phyloP scores from a whole-genome alignment of 1,139 yeast species.

The Yamadazyma triangularis region DNA sequence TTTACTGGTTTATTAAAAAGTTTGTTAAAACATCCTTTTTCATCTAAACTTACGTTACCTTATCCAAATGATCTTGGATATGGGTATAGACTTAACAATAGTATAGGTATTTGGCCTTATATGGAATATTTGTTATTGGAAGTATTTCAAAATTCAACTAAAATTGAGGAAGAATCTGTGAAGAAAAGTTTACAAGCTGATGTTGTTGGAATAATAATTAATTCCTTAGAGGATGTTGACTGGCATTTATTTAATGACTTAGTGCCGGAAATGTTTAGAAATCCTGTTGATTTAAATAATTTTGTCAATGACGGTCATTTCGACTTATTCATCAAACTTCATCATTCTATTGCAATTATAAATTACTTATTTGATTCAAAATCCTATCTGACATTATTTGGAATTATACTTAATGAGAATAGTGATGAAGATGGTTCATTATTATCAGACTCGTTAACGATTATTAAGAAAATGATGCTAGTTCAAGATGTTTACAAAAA shows the following conservation, averaged over 20 bases:
- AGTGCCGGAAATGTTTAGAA: conserved; percentile 23
- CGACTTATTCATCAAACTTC: conserved; percentile 43
- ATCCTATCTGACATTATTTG: conserved; percentile 52
- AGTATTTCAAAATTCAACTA: conserved; percentile 48
- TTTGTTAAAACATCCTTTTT: conserved; percentile 19
- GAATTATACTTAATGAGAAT: conserved; percentile 42
- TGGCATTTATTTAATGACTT: conserved; percentile 52
- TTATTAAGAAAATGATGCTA: conserved; percentile 48
- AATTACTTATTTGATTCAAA: conserved; percentile 58
- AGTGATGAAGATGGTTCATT: conserved; percentile 46
- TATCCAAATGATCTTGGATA: conserved; percentile 66
- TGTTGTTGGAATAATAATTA: conserved; percentile 47
- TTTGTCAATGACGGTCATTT: conserved; percentile 37
- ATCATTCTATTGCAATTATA: conserved; percentile 66
- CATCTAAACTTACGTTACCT: conserved; percentile 31
- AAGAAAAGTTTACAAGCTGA: conserved; percentile 47
- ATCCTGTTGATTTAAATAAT: conserved; percentile 44
- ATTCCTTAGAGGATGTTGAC: conserved; percentile 58
- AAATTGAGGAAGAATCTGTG: conserved; percentile 28
- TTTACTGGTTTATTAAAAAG: conserved; percentile 50
- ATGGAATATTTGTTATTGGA: conserved; percentile 67
- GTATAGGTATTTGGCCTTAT: conserved; percentile 75
- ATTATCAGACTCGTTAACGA: conserved; percentile 27
- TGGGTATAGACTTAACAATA: conserved; percentile 44
- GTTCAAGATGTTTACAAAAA: conserved; percentile 43